These are phyloP conservation scores for Astrocystis sublimbata DNA, from an alignment of 495 filamentous ascomycete genomes.

Conservation along the genomic window DNA sequence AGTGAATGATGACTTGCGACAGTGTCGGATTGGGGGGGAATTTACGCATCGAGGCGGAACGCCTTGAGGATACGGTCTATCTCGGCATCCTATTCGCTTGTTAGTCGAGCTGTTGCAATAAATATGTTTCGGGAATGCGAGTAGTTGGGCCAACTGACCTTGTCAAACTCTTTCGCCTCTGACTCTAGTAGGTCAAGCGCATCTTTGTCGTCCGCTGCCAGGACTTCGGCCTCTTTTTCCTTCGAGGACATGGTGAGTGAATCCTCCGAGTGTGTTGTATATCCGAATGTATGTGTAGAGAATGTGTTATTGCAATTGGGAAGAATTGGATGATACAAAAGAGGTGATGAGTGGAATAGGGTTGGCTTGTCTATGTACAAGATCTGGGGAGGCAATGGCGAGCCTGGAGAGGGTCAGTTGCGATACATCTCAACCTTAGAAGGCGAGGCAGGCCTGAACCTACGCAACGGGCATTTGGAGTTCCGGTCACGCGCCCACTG, in stretches of 20 bases:
- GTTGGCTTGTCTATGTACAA: too few species aligned
- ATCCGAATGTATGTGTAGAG: background rate
- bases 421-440: too few species aligned
- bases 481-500: too few species aligned
- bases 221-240: slow-evolving; percentile 7
- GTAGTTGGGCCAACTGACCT: slow-evolving; percentile 52
- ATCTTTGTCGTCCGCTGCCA: slow-evolving; percentile 67
- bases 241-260: slow-evolving; percentile 8
- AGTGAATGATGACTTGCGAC: slow-evolving; percentile 8
- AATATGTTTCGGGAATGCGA: background rate
- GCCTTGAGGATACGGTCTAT: slow-evolving; percentile 92
- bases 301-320: background rate
- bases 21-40: slow-evolving; percentile 15
- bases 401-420: background rate
- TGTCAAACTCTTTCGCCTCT: slow-evolving; percentile 86
- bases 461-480: too few species aligned
- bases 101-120: background rate
- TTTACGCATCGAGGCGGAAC: slow-evolving; percentile 86
- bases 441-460: too few species aligned
- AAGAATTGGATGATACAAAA: too few species aligned
- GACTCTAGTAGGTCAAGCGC: slow-evolving; percentile 81
- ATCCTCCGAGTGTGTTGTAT: background rate
- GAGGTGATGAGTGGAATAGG: background rate
- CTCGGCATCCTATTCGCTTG: slow-evolving; percentile 73
- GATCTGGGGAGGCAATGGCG: background rate